Evolutionary conservation across 805 yeast species (phyloP), one percentile per base, ranked within the genome.

Genomic region (Ogataea allantospora): DNA sequence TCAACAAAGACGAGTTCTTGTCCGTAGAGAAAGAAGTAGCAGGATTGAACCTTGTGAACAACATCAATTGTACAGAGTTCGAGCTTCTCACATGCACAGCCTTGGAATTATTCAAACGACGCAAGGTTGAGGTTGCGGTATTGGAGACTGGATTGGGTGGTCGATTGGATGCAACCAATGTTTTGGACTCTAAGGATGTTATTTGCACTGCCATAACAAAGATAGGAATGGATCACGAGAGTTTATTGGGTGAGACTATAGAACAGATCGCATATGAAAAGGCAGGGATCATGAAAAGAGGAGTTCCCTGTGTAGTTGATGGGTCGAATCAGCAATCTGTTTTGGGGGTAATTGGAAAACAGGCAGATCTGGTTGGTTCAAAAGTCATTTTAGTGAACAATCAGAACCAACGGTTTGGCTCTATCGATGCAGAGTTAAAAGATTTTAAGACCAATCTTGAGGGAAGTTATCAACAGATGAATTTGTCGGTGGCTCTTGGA

Each of bases 101-200:
- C 1, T 78, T 88, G 50, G 75, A 82, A 49, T 75, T 87, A 16
- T 93, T 93, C 58, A 68, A 70, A 25, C 53, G 71, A 8, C 67
- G 68, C 28, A 60, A 70, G 1, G 83, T 88, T 5, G 79, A 82
- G 16, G 63, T 83, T 38, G 96, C 95, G 0, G 77, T 91, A 1
- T 62, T 91, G n/a, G 99, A 91, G 59, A 97, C 88, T 4, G 99
- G 99, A 0, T 65, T 93, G 6, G 99, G 99, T 2, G 99, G 99
- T 0, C 61, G 84, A 27, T 57, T 78, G 9, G 99, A 91, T 61
- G 87, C 97, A 1, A 91, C 99, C 0, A 91, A 91, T 63, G 85
- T 85, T 0, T 57, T 83, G 18, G 53, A 50, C 8, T 55, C 71
- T 0, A 43, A 45, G 4, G 40, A 34, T 71, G 77, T 11, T 78